Evolutionary conservation across 768 basidiomycete species (phyloP), one percentile per base, ranked within the genome.

Genomic region (Mycena metata): DNA sequence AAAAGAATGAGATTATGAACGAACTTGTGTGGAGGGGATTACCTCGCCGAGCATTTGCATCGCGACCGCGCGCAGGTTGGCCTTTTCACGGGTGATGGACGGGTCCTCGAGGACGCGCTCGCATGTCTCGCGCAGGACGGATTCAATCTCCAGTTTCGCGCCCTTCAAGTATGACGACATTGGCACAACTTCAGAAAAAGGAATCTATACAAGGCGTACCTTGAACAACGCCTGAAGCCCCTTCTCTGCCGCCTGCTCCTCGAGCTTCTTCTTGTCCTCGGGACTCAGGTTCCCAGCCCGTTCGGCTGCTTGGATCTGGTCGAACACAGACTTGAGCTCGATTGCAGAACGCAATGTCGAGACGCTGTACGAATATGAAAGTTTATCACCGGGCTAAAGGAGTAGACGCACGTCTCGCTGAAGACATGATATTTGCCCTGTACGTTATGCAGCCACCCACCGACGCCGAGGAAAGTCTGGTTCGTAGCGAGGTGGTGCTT

Each of bases 161-260:
- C 95, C 95, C 93, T 95, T 30, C 30, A 30, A 30, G 30, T 6
- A 30, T 30, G 6, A 30, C 30, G 30, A 30, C 30, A 6, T 30
- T 30, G 6, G 30, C 30, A 30, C 30, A 30, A 30, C 30, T 30
- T 3, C 30, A 30, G 30, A 30, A 30, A 30, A 6, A 30, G 73
- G 45, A 46, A 19, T 13, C 23, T 39, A 56, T 47, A 57, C 17
- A 24, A n/a, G 5, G 30, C 30, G 39, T 56, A 91, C 94, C 85
- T 96, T 96, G 87, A 96, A 96, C 35, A 96, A 80, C 1, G 95
- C 94, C 73, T 95, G 93, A 1, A 96, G 78, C 15, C 94, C 96
- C 78, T 96, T 96, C 82, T 96, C 95, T 0, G 96, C 95, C 0
- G 96, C 96, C 74, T 95, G 93, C 72, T 96, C 96, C 76, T 97